These are phyloP conservation scores for Entomortierella parvispora DNA, from an alignment of 192 early-diverging fungal species.

Conservation along the genomic window DNA sequence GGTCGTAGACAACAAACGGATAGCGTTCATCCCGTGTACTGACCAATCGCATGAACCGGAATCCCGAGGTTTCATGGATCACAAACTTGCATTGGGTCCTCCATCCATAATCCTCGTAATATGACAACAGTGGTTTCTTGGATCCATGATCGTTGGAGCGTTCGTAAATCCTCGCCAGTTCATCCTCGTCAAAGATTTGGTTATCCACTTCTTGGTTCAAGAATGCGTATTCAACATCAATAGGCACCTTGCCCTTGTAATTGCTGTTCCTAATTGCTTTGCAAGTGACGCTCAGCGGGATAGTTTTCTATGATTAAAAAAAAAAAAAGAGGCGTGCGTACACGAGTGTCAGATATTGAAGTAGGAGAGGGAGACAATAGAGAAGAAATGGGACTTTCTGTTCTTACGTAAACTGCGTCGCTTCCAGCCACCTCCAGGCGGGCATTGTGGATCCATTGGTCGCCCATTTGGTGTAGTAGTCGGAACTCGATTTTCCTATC, in stretches of 20 bases:
- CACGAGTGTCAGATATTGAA: constrained; percentile 1
- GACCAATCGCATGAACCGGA: constrained; percentile 48
- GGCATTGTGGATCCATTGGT: constrained; percentile 43
- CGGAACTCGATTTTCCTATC: constrained; percentile 43
- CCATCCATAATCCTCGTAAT: constrained; percentile 48
- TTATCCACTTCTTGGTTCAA: constrained; percentile 25
- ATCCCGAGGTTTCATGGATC: constrained; percentile 24
- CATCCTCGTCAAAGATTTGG: constrained; percentile 20
- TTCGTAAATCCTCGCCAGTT: constrained; percentile 18
- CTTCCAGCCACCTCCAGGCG: constrained; percentile 36
- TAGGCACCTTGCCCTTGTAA: constrained; percentile 21
- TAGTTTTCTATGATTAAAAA: constrained; percentile 9
- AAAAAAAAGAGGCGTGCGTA: not conserved
- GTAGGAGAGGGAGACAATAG: constrained; percentile 36
- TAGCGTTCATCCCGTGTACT: constrained; percentile 38
- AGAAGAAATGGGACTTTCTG: constrained; percentile 18
- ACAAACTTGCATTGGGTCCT: constrained; percentile 48
- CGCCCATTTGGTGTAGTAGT: constrained; percentile 44
- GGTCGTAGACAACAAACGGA: constrained; percentile 46
- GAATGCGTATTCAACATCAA: constrained; percentile 19
- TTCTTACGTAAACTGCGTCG: constrained; percentile 49
- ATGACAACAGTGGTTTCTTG: constrained; percentile 10
- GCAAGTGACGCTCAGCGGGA: constrained; percentile 19
- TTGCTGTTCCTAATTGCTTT: constrained; percentile 35
- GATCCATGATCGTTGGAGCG: not conserved